Percentiles rank a stretch among this genome's conserved stretches.
These are phyloP conservation scores for Platanus orientalis DNA, from an alignment of 164 flowering plant genomes.

Conservation along the genomic window DNA sequence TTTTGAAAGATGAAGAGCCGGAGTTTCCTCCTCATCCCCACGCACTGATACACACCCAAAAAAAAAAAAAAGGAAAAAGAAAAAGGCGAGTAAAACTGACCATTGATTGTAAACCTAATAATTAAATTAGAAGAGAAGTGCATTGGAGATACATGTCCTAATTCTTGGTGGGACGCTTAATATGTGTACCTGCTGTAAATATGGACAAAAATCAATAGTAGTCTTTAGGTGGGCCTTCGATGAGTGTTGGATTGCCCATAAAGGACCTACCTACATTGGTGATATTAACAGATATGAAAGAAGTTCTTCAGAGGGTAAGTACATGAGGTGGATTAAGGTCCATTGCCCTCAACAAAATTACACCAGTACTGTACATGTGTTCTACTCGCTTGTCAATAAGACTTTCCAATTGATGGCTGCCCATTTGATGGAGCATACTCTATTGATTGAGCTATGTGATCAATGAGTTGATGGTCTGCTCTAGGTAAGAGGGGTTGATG, in stretches of 20 bases:
- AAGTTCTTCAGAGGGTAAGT: neutral
- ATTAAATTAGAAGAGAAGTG: neutral
- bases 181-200: constrained; percentile 63
- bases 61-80: no score
- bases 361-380: no score
- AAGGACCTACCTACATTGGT: constrained; percentile 50
- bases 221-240: constrained; percentile 62
- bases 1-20: no score
- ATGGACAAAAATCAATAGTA: constrained; percentile 49
- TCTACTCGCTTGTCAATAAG: neutral
- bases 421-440: no score
- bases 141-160: constrained; percentile 37
- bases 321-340: neutral
- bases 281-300: neutral
- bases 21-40: no score
- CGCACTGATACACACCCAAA: no score
- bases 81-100: neutral
- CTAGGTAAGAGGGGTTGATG: no score
- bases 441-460: no score
- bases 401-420: no score
- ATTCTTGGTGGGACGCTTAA: constrained; percentile 63
- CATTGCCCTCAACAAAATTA: no score
- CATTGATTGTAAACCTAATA: neutral
- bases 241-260: constrained; percentile 37
- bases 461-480: no score